Evolutionary conservation across 305 asterid species (phyloP).

Genomic region (Fraxinus ornus): DNA sequence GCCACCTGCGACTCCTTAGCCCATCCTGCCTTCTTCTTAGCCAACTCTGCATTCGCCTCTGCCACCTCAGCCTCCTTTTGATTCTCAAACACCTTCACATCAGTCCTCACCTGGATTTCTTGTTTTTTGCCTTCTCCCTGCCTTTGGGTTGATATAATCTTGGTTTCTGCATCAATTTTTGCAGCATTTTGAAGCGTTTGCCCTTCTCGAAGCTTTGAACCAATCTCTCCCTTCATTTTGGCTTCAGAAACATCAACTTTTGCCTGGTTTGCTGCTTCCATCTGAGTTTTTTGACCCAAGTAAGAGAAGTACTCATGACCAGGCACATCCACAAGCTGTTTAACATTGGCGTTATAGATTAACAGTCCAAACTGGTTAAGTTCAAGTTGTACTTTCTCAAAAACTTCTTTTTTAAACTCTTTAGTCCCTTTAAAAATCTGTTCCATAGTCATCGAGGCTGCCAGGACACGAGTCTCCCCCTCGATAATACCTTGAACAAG

Average conservation of each 20-base stretch:
- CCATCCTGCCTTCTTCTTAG: constrained; percentile 34
- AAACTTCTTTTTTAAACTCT: constrained; percentile 54
- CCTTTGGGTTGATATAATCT: constrained; percentile 38
- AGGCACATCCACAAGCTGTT: constrained; percentile 59
- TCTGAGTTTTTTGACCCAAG: constrained; percentile 59
- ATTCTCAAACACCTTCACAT: constrained; percentile 16
- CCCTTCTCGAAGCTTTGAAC: constrained; percentile 43
- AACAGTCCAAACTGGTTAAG: constrained; percentile 56
- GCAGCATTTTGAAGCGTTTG: constrained; percentile 54
- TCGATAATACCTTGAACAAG: constrained; percentile 63
- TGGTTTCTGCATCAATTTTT: constrained; percentile 57
- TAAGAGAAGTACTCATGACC: constrained; percentile 66
- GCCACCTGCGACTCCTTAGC: not conserved
- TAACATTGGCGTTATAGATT: constrained; percentile 64
- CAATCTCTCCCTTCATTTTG: constrained; percentile 55
- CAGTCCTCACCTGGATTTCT: not conserved
- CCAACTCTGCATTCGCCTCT: constrained; percentile 15
- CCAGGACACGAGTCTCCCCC: constrained; percentile 68
- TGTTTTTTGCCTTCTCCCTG: constrained; percentile 41
- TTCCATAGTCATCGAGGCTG: constrained; percentile 73
- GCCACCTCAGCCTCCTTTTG: constrained; percentile 39
- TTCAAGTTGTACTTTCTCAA: constrained; percentile 57
- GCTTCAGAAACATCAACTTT: constrained; percentile 57
- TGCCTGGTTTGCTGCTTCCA: constrained; percentile 72
- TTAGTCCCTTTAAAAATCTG: constrained; percentile 53